phyloP scores from a whole-genome alignment of 306 rosid species.

The Gynostemma pentaphyllum region DNA sequence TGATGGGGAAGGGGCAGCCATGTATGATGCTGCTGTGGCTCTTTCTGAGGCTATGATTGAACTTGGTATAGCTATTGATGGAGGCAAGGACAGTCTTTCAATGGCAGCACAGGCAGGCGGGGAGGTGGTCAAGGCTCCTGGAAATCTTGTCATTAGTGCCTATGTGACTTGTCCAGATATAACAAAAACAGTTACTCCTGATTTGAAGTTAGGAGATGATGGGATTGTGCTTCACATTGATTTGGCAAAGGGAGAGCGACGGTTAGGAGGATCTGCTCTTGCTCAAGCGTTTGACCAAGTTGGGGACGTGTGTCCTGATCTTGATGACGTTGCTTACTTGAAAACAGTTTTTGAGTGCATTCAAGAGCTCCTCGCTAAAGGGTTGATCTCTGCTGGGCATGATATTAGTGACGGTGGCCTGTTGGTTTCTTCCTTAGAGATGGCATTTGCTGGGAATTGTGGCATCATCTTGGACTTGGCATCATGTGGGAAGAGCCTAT shows the following conservation, averaged over 20 bases:
- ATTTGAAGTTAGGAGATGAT: constrained; percentile 62
- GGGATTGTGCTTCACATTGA: constrained; percentile 78
- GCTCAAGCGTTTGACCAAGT: constrained; percentile 85
- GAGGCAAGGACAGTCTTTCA: constrained; percentile 88
- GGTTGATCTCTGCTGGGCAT: constrained; percentile 79
- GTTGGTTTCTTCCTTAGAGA: constrained; percentile 67
- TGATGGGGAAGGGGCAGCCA: constrained; percentile 86
- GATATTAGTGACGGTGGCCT: constrained; percentile 92
- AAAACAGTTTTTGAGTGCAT: constrained; percentile 70
- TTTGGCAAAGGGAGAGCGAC: constrained; percentile 62
- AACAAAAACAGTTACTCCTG: constrained; percentile 83
- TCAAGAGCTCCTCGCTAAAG: constrained; percentile 58
- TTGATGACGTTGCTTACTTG: constrained; percentile 68
- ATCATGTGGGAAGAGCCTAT: constrained; percentile 47
- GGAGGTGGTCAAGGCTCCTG: constrained; percentile 91
- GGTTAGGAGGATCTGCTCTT: constrained; percentile 84
- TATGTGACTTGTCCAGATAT: constrained; percentile 89
- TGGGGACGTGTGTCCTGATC: constrained; percentile 69
- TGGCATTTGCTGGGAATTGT: constrained; percentile 86
- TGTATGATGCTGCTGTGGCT: constrained; percentile 77
- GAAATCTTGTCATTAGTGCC: constrained; percentile 82
- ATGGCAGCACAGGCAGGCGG: constrained; percentile 78
- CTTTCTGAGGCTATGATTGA: constrained; percentile 75
- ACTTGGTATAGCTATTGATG: constrained; percentile 88
- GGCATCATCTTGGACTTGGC: constrained; percentile 49